Percentiles rank a stretch among this genome's conserved stretches.
Evolutionary conservation across 73 alveolate genomes (phyloP).

Genomic region (Tetrahymena elliotti): DNA sequence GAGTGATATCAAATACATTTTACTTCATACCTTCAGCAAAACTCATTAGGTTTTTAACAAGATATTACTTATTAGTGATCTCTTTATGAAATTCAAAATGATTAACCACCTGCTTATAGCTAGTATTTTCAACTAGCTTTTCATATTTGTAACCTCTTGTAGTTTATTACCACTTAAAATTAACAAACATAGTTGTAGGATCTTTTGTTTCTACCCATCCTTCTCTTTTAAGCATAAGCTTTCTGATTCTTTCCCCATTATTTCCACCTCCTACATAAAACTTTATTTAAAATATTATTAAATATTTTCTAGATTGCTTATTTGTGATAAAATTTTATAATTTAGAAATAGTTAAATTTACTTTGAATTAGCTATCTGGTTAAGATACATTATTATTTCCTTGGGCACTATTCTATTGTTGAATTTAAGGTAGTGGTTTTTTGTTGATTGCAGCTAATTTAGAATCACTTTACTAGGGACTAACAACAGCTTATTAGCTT

Average conservation of each 20-base stretch:
- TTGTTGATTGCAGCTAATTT: neutral
- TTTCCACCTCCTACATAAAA: constrained; percentile 47
- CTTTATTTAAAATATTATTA: neutral
- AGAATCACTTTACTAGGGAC: neutral
- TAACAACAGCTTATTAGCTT: neutral
- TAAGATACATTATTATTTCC: neutral
- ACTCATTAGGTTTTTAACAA: constrained; percentile 52
- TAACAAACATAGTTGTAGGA: constrained; percentile 49
- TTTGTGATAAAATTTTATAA: neutral
- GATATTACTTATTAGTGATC: constrained; percentile 64
- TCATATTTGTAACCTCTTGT: constrained; percentile 61
- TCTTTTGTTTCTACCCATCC: constrained; percentile 48
- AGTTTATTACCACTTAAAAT: constrained; percentile 67
- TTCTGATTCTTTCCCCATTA: constrained; percentile 46
- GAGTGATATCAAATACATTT: constrained; percentile 72
- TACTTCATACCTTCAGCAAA: constrained; percentile 60
- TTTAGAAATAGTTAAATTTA: neutral
- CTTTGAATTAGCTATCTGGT: neutral
- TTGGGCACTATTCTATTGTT: neutral
- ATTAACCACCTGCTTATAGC: constrained; percentile 67
- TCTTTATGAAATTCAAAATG: constrained; percentile 80
- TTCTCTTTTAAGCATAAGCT: constrained; percentile 39
- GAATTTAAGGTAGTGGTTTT: neutral
- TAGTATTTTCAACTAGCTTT: constrained; percentile 28
- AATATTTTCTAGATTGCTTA: too few relatives aligned